Base-by-base conservation (phyloP, 2,329 filamentous ascomycete genomes). In the Akanthomyces dipterigenus region DNA sequence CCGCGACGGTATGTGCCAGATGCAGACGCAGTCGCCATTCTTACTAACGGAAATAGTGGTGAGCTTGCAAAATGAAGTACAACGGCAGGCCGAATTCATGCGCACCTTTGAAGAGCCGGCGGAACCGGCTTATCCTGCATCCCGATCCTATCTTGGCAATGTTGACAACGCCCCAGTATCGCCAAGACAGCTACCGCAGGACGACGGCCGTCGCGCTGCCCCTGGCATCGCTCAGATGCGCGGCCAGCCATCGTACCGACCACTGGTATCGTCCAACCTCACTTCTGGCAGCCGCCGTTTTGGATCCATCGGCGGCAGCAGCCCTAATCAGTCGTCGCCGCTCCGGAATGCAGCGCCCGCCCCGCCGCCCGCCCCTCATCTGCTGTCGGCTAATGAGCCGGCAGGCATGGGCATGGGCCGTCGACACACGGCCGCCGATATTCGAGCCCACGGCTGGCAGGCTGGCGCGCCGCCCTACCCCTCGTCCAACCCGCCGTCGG, bases 401-500 rank as follows among this genome's bases (percentile, higher is more conserved):
- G 83, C 85, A 38, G 85, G 87, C 40, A 83, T 85, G 61, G 92
- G 86, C 68, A 80, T 96, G 51, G 84, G 87, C 49, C 87, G 93
- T 65, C 86, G 93, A 64, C 95, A 99, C 75, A 99, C 95, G 1
- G 93, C 93, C 43, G 95, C 95, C 62, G 95, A 99, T 72, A 98
- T 99, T 67, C 88, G 95, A 58, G 88, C 93, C 68, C 89, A 92
- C 71, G 91, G 89, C 42, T 93, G 90, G 86, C 88, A 87, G 64
- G 80, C 80, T 8, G 66, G 64, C 46, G 80, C 84, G 28, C 89
- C 88, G 5, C 89, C 88, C 12, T 89, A 70, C 42, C 63, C 86
- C 70, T 80, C 83, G 8, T 87, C 88, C 3, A 86, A 86, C 12
- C 74, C 78, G 2, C 74, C 79, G 9, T 77, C 80, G 1, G 73